These are phyloP conservation scores for Quercus agrifolia DNA, from an alignment of 306 rosid genomes.

Conservation along the genomic window DNA sequence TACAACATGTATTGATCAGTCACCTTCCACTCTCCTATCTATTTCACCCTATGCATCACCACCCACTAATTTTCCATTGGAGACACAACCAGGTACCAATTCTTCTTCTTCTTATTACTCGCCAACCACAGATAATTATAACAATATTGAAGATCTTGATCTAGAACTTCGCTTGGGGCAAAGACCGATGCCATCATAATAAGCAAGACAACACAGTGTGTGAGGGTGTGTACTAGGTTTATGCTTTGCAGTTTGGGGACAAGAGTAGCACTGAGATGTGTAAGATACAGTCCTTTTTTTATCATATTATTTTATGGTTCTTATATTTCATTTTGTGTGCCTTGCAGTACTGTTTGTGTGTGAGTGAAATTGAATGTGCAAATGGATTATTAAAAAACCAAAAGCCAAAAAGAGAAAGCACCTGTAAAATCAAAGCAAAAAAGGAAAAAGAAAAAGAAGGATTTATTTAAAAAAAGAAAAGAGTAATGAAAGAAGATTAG, in stretches of 20 bases:
- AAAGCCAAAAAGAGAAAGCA: slow-evolving; percentile 18
- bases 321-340: slow-evolving; percentile 11
- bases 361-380: slow-evolving; percentile 21
- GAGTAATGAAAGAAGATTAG: slow-evolving; percentile 32
- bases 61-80: slow-evolving; percentile 24
- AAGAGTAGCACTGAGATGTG: slow-evolving; percentile 15
- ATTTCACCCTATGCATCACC: slow-evolving; percentile 37
- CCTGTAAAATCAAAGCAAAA: slow-evolving; percentile 13
- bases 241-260: slow-evolving; percentile 23
- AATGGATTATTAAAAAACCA: slow-evolving; percentile 10
- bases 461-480: slow-evolving; percentile 4
- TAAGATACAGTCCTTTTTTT: slow-evolving; percentile 21
- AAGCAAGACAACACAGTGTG: slow-evolving; percentile 8
- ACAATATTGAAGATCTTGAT: slow-evolving; percentile 60
- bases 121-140: slow-evolving; percentile 12
- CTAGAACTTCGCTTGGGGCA: slow-evolving; percentile 88
- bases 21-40: slow-evolving; percentile 64
- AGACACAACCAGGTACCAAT: not conserved
- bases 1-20: slow-evolving; percentile 10
- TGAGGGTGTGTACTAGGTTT: not conserved
- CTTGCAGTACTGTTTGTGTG: slow-evolving; percentile 17
- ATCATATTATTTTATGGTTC: not conserved
- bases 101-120: slow-evolving; percentile 4
- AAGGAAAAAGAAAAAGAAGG: not conserved
- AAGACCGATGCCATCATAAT: slow-evolving; percentile 46